Percentiles rank a stretch among this genome's conserved stretches.
These are phyloP conservation scores for Postia placenta DNA, from an alignment of 768 basidiomycete genomes.

Conservation along the genomic window DNA sequence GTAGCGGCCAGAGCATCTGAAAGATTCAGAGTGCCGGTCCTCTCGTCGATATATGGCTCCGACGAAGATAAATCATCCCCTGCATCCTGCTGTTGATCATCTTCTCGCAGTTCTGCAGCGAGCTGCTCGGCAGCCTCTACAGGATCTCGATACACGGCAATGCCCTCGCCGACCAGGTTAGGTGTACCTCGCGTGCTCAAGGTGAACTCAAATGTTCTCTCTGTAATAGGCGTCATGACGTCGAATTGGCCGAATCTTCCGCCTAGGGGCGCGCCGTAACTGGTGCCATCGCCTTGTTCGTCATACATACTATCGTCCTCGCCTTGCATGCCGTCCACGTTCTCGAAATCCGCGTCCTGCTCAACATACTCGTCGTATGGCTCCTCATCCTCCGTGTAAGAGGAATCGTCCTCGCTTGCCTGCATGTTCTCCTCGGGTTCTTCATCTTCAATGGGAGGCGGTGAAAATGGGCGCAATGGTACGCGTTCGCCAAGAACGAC, in stretches of 20 bases:
- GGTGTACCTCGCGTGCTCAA: constrained; percentile 48
- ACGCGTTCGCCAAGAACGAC: constrained; percentile 14
- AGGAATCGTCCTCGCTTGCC: constrained; percentile 7
- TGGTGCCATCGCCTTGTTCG: constrained; percentile 20
- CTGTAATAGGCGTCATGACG: constrained; percentile 97
- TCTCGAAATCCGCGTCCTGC: neutral
- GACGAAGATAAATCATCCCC: neutral
- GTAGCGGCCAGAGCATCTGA: constrained; percentile 56
- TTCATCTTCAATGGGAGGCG: constrained; percentile 6
- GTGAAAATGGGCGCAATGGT: constrained; percentile 17
- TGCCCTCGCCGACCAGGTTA: constrained; percentile 17
- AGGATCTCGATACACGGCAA: constrained; percentile 17
- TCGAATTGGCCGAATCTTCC: constrained; percentile 79
- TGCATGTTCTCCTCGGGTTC: constrained; percentile 27
- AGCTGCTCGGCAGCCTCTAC: constrained; percentile 46
- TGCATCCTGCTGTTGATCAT: constrained; percentile 23
- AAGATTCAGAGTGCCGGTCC: constrained; percentile 58
- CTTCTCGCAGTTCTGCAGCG: constrained; percentile 36
- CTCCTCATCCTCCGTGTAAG: constrained; percentile 20
- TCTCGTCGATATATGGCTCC: constrained; percentile 41
- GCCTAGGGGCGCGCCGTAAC: constrained; percentile 45
- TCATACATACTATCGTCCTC: constrained; percentile 10
- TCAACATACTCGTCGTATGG: constrained; percentile 13
- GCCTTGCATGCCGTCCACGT: constrained; percentile 1
- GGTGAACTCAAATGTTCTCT: constrained; percentile 85